Percentiles rank a stretch among this genome's conserved stretches.
Conservation (phyloP, 345 rosid genomes). For the Eutrema yunnanense region DNA sequence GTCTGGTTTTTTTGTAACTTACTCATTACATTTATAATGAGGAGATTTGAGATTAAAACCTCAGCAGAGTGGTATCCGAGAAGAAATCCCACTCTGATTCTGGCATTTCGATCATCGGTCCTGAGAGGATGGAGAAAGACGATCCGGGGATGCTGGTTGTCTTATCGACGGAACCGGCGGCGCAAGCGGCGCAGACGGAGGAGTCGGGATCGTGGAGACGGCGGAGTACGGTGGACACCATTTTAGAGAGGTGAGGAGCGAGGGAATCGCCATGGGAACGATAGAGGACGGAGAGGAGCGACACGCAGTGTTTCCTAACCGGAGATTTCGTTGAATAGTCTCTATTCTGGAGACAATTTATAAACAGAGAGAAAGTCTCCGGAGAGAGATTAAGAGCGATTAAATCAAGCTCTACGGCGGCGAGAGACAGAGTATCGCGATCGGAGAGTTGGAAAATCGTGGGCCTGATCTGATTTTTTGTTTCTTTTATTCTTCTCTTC, state of each 20-base stretch:
- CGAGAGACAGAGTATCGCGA: conserved; percentile 83
- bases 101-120: conserved; percentile 66
- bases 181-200: conserved; percentile 80
- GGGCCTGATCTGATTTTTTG: too few species aligned
- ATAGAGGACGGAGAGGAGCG: conserved; percentile 61
- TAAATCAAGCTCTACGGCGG: conserved; percentile 75
- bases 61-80: too few species aligned
- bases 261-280: conserved; percentile 69
- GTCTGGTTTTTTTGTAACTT: too few species aligned
- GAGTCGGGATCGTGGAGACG: conserved; percentile 85
- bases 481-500: too few species aligned
- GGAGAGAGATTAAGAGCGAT: conserved; percentile 56
- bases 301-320: conserved; percentile 79
- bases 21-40: too few species aligned
- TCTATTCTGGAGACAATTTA: conserved; percentile 65
- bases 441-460: conserved; percentile 33
- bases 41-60: too few species aligned
- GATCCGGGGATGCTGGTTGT: conserved; percentile 47
- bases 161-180: conserved; percentile 61
- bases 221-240: conserved; percentile 69
- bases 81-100: too few species aligned
- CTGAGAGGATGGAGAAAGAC: conserved; percentile 50
- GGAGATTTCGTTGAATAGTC: conserved; percentile 68
- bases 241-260: conserved; percentile 69
- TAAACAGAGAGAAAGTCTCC: conserved; percentile 61